These are phyloP conservation scores for Zizania latifolia DNA, from an alignment of 176 grass and related monocot species.

Conservation along the genomic window DNA sequence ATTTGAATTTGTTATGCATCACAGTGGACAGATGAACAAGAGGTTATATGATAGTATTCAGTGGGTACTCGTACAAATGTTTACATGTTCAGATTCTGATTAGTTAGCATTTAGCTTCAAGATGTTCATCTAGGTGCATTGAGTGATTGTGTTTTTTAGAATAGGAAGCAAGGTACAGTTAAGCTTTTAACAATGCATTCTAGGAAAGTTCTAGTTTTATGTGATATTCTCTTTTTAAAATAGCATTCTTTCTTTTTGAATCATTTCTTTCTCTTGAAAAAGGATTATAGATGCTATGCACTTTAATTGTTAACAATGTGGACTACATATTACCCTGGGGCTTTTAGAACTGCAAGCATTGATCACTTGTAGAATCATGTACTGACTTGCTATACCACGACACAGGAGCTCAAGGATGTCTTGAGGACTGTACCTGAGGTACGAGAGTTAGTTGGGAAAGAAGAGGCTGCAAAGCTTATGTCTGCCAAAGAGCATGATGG, in stretches of 20 bases:
- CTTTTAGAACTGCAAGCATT: neutral
- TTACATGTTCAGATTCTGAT: neutral
- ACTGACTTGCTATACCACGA: constrained; percentile 18
- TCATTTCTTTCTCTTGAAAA: neutral
- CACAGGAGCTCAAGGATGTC: constrained; percentile 80
- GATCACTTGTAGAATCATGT: neutral
- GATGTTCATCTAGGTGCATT: neutral
- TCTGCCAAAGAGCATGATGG: constrained; percentile 41
- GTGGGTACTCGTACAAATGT: neutral
- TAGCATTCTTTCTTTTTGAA: neutral
- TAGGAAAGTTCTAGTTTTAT: neutral
- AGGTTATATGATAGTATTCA: neutral
- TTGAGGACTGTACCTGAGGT: constrained; percentile 73
- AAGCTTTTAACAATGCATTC: constrained; percentile 9
- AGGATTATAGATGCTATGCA: neutral
- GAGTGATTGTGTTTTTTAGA: neutral
- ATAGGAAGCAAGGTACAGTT: neutral
- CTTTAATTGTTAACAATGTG: neutral
- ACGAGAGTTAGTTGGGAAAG: constrained; percentile 51
- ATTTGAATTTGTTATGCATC: neutral
- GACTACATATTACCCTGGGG: neutral
- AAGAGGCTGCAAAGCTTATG: constrained; percentile 44
- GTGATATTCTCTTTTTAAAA: neutral
- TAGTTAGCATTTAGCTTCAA: neutral
- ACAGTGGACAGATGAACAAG: neutral